Evolutionary conservation across 257 asterid species (phyloP), one percentile per base, ranked within the genome.

Genomic region (Mitragyna speciosa): DNA sequence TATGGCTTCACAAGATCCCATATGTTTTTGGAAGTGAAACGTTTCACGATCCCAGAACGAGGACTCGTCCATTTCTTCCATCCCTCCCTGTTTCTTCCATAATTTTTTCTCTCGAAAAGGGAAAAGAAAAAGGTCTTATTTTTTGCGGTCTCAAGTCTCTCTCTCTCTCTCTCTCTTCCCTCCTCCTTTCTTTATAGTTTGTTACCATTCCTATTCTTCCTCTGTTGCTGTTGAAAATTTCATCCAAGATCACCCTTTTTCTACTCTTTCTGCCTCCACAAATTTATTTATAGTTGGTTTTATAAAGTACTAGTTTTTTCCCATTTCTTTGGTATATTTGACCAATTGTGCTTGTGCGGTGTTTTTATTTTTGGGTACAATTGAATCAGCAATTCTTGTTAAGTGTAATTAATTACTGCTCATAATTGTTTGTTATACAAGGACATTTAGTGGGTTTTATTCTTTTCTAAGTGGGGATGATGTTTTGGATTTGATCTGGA

Each of bases 61-160:
- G 41, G 41, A 36, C 41, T 36, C 41, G 41, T 36, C 41, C 41
- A 36, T 36, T 36, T 36, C 41, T 36, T 24, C 24, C 73, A 12
- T 16, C 8, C 41, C 26, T 24, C 0, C n/a, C n/a, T n/a, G n/a
- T n/a, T 48, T n/a, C 79, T 33, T 33, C 52, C 63, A 14, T 43
- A 47, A 47, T 5, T 72, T 71, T n/a, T 28, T 49, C 28, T 26
- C 4, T n/a, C 54, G 7, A 54, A 65, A 77, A 77, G 36, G 17
- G 7, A 10, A 73, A 73, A 73, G 0, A 49, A 64, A 5, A 81
- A 83, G 7, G 81, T 82, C 75, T 77, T 61, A 74, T 76, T 83
- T 83, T 83, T 73, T 80, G 88, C 87, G 90, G 85, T 85, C 91
- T 85, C 84, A 41, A 59, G 77, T 49, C 73, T 19, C 48, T 75